Base-by-base conservation (phyloP, 2,329 filamentous ascomycete species). In the Calonectria honghensis region DNA sequence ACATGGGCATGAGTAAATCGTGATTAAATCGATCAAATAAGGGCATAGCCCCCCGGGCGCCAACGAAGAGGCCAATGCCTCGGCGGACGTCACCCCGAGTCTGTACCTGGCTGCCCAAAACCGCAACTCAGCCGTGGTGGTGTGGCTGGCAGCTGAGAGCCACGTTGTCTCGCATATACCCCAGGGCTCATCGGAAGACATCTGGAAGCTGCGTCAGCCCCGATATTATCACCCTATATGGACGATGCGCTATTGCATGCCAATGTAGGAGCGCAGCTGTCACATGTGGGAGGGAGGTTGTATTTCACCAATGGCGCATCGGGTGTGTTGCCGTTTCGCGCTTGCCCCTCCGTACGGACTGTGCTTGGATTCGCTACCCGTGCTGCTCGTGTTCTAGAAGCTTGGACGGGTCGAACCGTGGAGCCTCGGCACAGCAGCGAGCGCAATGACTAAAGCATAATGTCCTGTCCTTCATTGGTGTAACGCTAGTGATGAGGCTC, bases 361-460 rank as follows among this genome's bases (percentile, higher is more conserved):
- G 14, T 24, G n/a, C 27, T 27, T 27, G 57, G 57, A 63, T 63
- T 63, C 57, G 57, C 57, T 29, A 14, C 4, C 13, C 24, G n/a
- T 13, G 11, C 9, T 39, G 6, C 57, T 63, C 37, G 24, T 27
- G 14, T 27, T 29, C 57, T 37, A 35, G 57, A 29, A 41, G 57
- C 57, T 29, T 29, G 57, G 57, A 68, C 52, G 16, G 11, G 41
- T 59, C 27, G 37, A 37, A 68, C 37, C 32, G 51, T 59, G 18
- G 31, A 68, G 52, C 52, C 51, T 50, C 52, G 50, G 52, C 52
- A 41, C n/a, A 27, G 66, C 20, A n/a, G 20, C n/a, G n/a, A 31
- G 29, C 18, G 37, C 20, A 32, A 59, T 59, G 48, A 63, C 57
- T 41, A 39, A 54, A 37, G 66, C 51, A 59, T 68, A 68, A 68